Evolutionary conservation across 2,329 filamentous ascomycete species (phyloP), one percentile per base, ranked within the genome.

Genomic region (Chaetothyriales sp.): DNA sequence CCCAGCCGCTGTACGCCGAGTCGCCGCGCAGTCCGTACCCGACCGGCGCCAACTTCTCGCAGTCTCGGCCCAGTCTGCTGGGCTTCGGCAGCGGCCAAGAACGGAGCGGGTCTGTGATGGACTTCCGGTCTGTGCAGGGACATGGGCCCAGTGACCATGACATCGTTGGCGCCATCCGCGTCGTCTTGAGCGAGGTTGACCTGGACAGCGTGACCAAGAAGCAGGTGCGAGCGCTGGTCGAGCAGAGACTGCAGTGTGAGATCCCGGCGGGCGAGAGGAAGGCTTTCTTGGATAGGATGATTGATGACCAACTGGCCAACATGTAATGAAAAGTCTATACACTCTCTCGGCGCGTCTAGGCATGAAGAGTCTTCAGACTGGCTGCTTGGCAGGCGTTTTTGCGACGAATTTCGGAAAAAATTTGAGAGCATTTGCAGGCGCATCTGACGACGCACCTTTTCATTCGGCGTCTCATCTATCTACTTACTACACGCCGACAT

Each of bases 131-230:
- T 46, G 70, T 63, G 18, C 66, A 64, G 3, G 33, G 33, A 18
- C 73, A 72, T 20, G 88, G 86, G 0, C 86, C 88, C 0, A 86
- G 85, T 58, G 89, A 97, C 62, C 74, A 73, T 46, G 77, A 81
- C 55, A 95, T 98, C 58, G 77, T 87, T 18, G 86, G 94, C 55
- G 85, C 86, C 1, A 90, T 97, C 56, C 85, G 88, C 63, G 74
- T 77, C 48, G 92, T 92, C 61, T 74, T 98, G 56, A 71, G 76
- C 15, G 90, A 95, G 63, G 89, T 95, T 0, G 90, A 98, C 67
- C 75, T 98, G 44, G 92, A 98, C 66, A 90, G 79, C n/a, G 87
- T 97, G 47, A 98, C 92, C 5, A 98, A 97, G 81, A 98, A 98
- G 73, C 90, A 97, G 71, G 84, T 92, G 52, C 78, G 86, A 48